These are phyloP conservation scores for Cajanus cajan DNA, from an alignment of 306 rosid genomes.

Conservation along the genomic window DNA sequence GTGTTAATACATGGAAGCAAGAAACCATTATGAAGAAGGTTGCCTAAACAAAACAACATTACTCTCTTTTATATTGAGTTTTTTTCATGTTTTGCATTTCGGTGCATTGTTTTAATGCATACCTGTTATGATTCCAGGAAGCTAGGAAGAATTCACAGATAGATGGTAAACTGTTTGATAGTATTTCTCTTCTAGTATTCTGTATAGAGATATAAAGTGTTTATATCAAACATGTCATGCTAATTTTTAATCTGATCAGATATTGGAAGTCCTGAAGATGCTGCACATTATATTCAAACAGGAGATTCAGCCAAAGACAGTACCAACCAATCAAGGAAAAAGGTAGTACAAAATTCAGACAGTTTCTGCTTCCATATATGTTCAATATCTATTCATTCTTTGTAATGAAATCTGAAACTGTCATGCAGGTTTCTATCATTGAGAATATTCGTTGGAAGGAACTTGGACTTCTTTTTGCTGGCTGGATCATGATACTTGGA, in stretches of 20 bases:
- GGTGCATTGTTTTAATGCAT: background rate
- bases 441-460: slow-evolving; percentile 63
- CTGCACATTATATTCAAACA: slow-evolving; percentile 33
- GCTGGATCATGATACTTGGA: slow-evolving; percentile 49
- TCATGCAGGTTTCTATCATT: slow-evolving; percentile 43
- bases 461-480: slow-evolving; percentile 49
- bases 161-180: slow-evolving; percentile 16
- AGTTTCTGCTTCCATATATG: background rate
- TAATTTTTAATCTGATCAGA: slow-evolving; percentile 16
- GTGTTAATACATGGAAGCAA: slow-evolving; percentile 71
- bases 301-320: slow-evolving; percentile 36
- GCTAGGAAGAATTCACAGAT: slow-evolving; percentile 38
- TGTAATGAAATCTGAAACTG: background rate
- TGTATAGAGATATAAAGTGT: background rate
- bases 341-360: background rate
- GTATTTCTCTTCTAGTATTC: background rate
- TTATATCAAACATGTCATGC: background rate
- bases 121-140: slow-evolving; percentile 49
- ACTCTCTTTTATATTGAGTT: background rate
- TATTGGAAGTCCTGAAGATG: slow-evolving; percentile 19
- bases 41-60: background rate
- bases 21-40: slow-evolving; percentile 67
- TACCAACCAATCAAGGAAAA: slow-evolving; percentile 8
- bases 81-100: background rate
- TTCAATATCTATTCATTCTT: background rate